A percentile compares a stretch with the other conserved stretches of the same genome.
Conservation (phyloP, 768 basidiomycete genomes). For the Brasilioporus rufonigricans region DNA sequence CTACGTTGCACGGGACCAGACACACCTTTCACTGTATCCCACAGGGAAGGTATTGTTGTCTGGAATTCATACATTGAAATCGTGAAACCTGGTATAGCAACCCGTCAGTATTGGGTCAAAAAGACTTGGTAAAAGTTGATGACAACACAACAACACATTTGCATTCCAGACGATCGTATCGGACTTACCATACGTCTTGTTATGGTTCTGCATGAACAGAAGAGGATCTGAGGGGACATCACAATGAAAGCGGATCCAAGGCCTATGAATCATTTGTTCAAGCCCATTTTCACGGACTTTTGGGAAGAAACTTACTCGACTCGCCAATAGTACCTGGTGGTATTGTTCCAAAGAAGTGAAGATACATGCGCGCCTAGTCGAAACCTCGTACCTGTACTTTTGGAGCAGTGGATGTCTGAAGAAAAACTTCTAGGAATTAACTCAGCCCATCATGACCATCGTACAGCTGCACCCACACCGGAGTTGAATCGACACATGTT, state of each 20-base stretch:
- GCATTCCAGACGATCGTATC: not conserved
- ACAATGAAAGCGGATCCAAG: constrained; percentile 53
- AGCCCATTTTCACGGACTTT: constrained; percentile 36
- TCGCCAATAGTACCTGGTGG: constrained; percentile 29
- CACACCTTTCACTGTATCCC: constrained; percentile 57
- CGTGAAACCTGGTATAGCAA: constrained; percentile 48
- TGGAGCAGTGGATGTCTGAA: constrained; percentile 34
- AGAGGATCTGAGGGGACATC: constrained; percentile 50
- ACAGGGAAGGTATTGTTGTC: constrained; percentile 61
- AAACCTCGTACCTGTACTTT: constrained; percentile 27
- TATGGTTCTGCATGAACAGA: constrained; percentile 52
- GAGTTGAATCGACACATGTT: constrained; percentile 81
- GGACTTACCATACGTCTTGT: constrained; percentile 49
- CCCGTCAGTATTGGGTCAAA: not conserved
- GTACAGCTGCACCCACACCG: constrained; percentile 41
- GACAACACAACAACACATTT: not conserved
- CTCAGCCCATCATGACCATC: not conserved
- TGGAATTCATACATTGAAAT: constrained; percentile 61
- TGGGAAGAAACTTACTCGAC: constrained; percentile 22
- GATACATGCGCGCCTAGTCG: not conserved
- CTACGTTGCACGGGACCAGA: constrained; percentile 26
- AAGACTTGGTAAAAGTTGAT: not conserved
- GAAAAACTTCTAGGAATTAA: constrained; percentile 43
- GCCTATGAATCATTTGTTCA: constrained; percentile 31
- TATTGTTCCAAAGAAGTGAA: not conserved